Evolutionary conservation across 2,329 filamentous ascomycete species (phyloP), one percentile per base, ranked within the genome.

Genomic region (Diaporthe australafricana): DNA sequence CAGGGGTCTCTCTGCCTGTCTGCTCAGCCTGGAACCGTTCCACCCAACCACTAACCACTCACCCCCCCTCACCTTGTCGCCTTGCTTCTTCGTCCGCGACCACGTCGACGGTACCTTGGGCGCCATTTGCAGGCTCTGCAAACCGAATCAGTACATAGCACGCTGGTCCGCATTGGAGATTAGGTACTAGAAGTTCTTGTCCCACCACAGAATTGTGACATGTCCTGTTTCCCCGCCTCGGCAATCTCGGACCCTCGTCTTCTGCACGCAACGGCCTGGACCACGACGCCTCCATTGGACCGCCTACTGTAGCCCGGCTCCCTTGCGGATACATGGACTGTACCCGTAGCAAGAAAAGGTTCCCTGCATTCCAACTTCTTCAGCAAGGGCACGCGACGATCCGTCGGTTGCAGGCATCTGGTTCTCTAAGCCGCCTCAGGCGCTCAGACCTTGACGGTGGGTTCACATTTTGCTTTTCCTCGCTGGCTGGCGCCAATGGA

Each of bases 61-160:
- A n/a, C 22, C 14, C 27, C 42, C 40, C 60, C 60, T 63, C 60
- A 48, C 42, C 6, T 35, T 27, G 20, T 5, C 27, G 42, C 35
- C 42, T 63, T 63, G 60, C 60, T 48, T 63, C 40, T 63, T 63
- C 17, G 47, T 40, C 60, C 60, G n/a, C 30, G 60, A 63, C 60
- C 42, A 63, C 42, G 42, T 48, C 60, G 42, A 63, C 60, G 60
- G 42, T 48, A 35, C 27, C 40, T 63, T 12, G 42, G 16, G 25
- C 25, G 32, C n/a, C 57, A 3, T n/a, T n/a, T n/a, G n/a, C 40
- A 32, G 25, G n/a, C n/a, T 22, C 57, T 5, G 57, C 42, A 47
- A 35, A 48, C 32, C 14, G 42, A 22, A 27, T 22, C 20, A 32
- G 48, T 30, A 63, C 40, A 63, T 35, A 5, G 32, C 32, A 35